Conservation (phyloP, 768 basidiomycete species). For the Rhodocollybia butyracea region DNA sequence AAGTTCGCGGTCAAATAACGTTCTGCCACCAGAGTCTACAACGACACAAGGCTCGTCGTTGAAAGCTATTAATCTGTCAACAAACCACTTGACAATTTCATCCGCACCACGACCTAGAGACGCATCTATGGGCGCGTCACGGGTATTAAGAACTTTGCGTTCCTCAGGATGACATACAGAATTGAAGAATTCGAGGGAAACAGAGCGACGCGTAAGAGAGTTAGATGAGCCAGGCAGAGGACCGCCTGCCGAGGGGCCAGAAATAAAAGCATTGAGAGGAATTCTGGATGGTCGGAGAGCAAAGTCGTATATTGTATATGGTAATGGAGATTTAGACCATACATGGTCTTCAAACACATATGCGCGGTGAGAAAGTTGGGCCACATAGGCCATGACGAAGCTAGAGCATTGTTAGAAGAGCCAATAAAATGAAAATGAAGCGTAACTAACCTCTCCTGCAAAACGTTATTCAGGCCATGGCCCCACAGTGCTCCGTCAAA, state of each 20-base stretch:
- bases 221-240: slow-evolving; percentile 28
- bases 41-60: slow-evolving; percentile 8
- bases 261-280: slow-evolving; percentile 38
- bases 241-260: slow-evolving; percentile 45
- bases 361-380: slow-evolving; percentile 44
- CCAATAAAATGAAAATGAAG: neutral
- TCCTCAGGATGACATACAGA: slow-evolving; percentile 38
- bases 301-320: slow-evolving; percentile 39
- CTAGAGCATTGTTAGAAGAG: slow-evolving; percentile 18
- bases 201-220: slow-evolving; percentile 38
- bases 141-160: slow-evolving; percentile 24
- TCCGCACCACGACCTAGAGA: slow-evolving; percentile 28
- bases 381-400: slow-evolving; percentile 49
- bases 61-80: slow-evolving; percentile 36
- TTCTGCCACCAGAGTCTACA: neutral
- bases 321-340: slow-evolving; percentile 27
- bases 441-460: slow-evolving; percentile 43
- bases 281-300: slow-evolving; percentile 23
- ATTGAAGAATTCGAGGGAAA: slow-evolving; percentile 32
- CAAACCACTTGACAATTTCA: slow-evolving; percentile 38
- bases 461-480: slow-evolving; percentile 47
- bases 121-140: slow-evolving; percentile 32
- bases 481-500: slow-evolving; percentile 7
- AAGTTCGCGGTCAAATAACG: slow-evolving; percentile 1
- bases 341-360: slow-evolving; percentile 47